Base-by-base conservation (phyloP, 768 basidiomycete genomes). In the Punctularia strigosozonata region DNA sequence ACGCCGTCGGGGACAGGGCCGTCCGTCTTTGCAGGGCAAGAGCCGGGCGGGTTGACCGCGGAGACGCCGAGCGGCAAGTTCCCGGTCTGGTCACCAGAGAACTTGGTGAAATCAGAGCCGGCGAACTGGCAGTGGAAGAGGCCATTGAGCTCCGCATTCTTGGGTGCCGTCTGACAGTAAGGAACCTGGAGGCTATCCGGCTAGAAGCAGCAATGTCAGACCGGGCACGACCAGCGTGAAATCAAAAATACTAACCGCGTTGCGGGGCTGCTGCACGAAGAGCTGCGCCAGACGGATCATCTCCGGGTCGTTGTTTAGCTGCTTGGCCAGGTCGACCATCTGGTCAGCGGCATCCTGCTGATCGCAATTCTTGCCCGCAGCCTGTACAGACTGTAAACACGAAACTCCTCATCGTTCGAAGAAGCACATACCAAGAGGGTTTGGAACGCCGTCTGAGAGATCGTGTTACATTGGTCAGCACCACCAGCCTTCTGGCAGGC, bases 111-210 rank as follows among this genome's bases (percentile, higher is more conserved):
- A 38, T 69, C 59, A 0, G 64, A 59, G 7, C 66, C 60, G 2
- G 51, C 49, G 45, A 69, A 69, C 48, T 73, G 68, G 44, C 69
- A 71, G 33, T 73, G 70, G 64, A 72, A 71, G n/a, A 73, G 55
- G 1, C 69, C 69, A 33, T 62, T 57, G 22, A 73, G 65, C 49
- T 72, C 69, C 0, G 52, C 28, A 43, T 72, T 71, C 53, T 59
- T 57, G 7, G 71, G 69, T 0, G 67, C 66, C 13, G 53, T 48
- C 42, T 72, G 69, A 49, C 71, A 73, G 49, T 71, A 73, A 5
- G 68, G 69, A 8, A 64, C 60, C 43, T 63, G 60, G 10, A 68
- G 57, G 33, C 61, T 64, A 46, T 64, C 64, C 33, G 70, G 68
- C 64, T 69, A 31, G n/a, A 46, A 23, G 38, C 37, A 25, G 13